phyloP scores from a whole-genome alignment of 2,329 filamentous ascomycete species.

The Ophiostoma sp. region DNA sequence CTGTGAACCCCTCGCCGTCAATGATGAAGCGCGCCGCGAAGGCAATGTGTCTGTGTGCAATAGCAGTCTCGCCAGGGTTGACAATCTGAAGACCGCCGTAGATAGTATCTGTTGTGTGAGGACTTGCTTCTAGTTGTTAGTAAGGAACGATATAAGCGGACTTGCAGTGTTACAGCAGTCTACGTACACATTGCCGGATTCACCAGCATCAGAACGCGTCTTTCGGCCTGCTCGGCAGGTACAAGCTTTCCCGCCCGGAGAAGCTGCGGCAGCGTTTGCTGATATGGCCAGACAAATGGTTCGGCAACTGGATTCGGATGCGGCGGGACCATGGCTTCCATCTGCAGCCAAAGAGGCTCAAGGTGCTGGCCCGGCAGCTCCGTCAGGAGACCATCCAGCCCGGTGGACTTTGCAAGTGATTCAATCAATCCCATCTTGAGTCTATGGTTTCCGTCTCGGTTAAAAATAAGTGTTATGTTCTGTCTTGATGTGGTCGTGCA shows the following conservation, averaged over 20 bases:
- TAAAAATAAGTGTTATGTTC: neutral
- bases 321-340: slow-evolving; percentile 33
- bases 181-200: slow-evolving; percentile 35
- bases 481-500: neutral
- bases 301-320: slow-evolving; percentile 39
- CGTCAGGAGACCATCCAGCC: slow-evolving; percentile 1
- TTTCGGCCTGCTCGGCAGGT: slow-evolving; percentile 35
- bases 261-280: slow-evolving; percentile 34
- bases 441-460: neutral
- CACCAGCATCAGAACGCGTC: slow-evolving; percentile 37
- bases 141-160: neutral
- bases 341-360: slow-evolving; percentile 15
- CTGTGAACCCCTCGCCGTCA: slow-evolving; percentile 52
- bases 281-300: slow-evolving; percentile 36
- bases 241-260: slow-evolving; percentile 34
- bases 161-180: neutral
- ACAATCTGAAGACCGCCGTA: slow-evolving; percentile 52
- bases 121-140: slow-evolving; percentile 28
- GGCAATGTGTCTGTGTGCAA: slow-evolving; percentile 49
- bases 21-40: slow-evolving; percentile 54
- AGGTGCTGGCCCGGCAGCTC: slow-evolving; percentile 11
- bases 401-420: neutral
- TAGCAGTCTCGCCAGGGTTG: slow-evolving; percentile 48
- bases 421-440: neutral
- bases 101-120: slow-evolving; percentile 51